A percentile compares a stretch with the other conserved stretches of the same genome.
Evolutionary conservation across 1,284 basidiomycete species (phyloP).

Genomic region (Boletellus dicymbophilus): DNA sequence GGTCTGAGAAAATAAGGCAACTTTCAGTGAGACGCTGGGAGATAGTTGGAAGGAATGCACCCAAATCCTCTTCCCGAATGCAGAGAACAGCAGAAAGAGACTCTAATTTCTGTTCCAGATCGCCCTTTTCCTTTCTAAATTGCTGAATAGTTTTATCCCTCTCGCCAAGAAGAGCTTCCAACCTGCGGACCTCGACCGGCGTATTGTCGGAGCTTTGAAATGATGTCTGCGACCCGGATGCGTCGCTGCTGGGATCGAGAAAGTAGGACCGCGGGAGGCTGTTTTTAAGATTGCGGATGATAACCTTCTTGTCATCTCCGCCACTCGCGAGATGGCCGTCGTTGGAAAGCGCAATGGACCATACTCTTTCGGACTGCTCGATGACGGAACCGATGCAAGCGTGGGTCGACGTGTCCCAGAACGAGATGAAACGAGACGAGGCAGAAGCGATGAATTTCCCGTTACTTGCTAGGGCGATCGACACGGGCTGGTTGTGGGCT

Average conservation of each 20-base stretch:
- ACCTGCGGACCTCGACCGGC: neutral
- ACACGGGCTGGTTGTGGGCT: neutral
- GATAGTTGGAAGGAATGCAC: neutral
- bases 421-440: slow-evolving; percentile 1
- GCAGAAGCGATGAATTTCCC: slow-evolving; percentile 6
- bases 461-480: slow-evolving; percentile 6
- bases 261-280: slow-evolving; percentile 5
- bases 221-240: neutral
- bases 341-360: slow-evolving; percentile 3
- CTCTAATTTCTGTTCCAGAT: slow-evolving; percentile 1
- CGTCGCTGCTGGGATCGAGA: neutral
- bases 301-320: slow-evolving; percentile 6
- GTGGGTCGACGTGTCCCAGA: slow-evolving; percentile 7
- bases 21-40: neutral
- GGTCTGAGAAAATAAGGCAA: neutral
- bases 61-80: neutral
- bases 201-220: neutral
- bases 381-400: slow-evolving; percentile 1
- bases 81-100: neutral
- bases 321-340: slow-evolving; percentile 3
- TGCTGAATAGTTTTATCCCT: neutral
- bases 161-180: slow-evolving; percentile 1
- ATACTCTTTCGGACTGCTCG: slow-evolving; percentile 1
- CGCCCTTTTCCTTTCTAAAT: neutral
- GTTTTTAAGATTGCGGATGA: neutral